These are phyloP conservation scores for Gentiana macrophylla DNA, from an alignment of 257 asterid genomes.

Conservation along the genomic window DNA sequence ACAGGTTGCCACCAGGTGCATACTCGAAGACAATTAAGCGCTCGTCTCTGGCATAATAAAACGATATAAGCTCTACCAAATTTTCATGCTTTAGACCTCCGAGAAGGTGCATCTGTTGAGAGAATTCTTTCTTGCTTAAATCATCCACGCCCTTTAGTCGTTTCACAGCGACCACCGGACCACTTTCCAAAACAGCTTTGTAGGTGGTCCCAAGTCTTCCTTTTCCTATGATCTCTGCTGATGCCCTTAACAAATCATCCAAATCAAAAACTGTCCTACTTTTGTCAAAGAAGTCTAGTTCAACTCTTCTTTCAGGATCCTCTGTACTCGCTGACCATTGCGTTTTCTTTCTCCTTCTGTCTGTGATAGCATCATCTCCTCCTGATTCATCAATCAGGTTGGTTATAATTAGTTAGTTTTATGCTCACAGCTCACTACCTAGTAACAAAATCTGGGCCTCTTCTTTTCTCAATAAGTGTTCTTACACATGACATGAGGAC, in stretches of 20 bases:
- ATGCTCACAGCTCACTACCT: background rate
- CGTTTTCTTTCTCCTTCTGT: conserved; percentile 9
- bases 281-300: conserved; percentile 32
- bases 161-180: conserved; percentile 52
- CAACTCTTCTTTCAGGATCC: conserved; percentile 31
- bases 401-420: background rate
- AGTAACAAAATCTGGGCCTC: too few species aligned
- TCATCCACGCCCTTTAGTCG: conserved; percentile 34
- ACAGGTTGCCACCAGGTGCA: conserved; percentile 35
- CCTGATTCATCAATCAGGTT: conserved; percentile 3
- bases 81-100: conserved; percentile 45
- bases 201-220: conserved; percentile 54
- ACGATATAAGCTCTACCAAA: conserved; percentile 43
- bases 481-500: too few species aligned
- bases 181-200: conserved; percentile 57
- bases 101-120: conserved; percentile 44
- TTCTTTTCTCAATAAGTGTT: too few species aligned
- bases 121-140: conserved; percentile 40
- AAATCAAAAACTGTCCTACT: conserved; percentile 31
- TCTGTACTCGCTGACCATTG: conserved; percentile 33
- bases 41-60: conserved; percentile 53
- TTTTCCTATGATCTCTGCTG: conserved; percentile 53
- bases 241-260: conserved; percentile 59
- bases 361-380: conserved; percentile 24
- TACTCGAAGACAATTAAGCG: conserved; percentile 50